These are phyloP conservation scores for Mortierella sp. DNA, from an alignment of 371 early-diverging fungal species.

Conservation along the genomic window DNA sequence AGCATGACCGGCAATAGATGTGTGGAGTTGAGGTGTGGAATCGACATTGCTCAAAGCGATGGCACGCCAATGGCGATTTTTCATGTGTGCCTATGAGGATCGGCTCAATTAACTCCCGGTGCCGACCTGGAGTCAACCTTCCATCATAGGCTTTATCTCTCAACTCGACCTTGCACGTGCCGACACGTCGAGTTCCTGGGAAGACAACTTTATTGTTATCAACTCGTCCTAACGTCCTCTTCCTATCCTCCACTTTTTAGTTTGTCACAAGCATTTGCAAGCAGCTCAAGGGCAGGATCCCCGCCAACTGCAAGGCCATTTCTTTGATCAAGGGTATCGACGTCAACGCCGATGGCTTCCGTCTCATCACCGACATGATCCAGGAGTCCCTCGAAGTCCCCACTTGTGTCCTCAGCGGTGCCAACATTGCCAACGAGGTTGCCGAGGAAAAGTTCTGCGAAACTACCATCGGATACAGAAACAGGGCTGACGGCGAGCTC, in stretches of 20 bases:
- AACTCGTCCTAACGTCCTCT: neutral
- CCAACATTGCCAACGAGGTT: constrained; percentile 99
- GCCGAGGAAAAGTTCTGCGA: constrained; percentile 96
- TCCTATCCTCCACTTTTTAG: constrained; percentile 52
- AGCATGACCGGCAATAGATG: neutral
- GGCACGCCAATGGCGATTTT: neutral
- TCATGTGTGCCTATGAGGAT: neutral
- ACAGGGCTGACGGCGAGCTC: constrained; percentile 78
- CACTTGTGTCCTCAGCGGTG: constrained; percentile 95
- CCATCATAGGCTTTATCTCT: neutral
- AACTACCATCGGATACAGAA: constrained; percentile 91
- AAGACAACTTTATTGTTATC: constrained; percentile 16
- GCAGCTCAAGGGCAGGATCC: constrained; percentile 79
- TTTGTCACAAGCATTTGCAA: constrained; percentile 91
- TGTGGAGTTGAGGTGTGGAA: neutral
- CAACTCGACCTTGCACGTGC: constrained; percentile 12
- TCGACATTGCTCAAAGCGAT: neutral
- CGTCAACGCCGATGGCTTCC: constrained; percentile 79
- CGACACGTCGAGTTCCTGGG: constrained; percentile 5
- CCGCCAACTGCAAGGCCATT: constrained; percentile 85
- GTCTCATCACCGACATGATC: constrained; percentile 92
- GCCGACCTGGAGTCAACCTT: constrained; percentile 22
- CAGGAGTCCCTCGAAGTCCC: constrained; percentile 80
- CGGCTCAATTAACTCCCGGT: constrained; percentile 26
- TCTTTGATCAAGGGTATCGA: constrained; percentile 97